A percentile compares a stretch with the other conserved stretches of the same genome.
Evolutionary conservation across 352 stramenopile genomes (phyloP).

Genomic region (Phytopythium oedochilum): DNA sequence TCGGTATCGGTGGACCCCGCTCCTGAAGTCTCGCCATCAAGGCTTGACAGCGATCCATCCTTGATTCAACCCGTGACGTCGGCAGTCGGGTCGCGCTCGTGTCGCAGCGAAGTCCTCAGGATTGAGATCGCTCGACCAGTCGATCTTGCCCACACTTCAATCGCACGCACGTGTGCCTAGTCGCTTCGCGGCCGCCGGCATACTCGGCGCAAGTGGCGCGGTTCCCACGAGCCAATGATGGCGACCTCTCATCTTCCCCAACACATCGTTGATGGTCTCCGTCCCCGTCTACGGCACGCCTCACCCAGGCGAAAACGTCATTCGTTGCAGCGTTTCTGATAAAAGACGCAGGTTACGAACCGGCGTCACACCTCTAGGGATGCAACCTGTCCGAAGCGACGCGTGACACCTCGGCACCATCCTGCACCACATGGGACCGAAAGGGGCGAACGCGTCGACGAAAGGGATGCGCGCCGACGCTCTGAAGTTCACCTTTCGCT

Average conservation of each 20-base stretch:
- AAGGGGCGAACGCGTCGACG: background rate
- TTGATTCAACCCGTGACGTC: no score
- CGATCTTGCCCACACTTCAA: no score
- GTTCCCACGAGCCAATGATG: background rate
- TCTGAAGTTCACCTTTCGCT: background rate
- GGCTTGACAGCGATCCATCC: no score
- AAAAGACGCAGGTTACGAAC: background rate
- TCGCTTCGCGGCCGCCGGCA: background rate
- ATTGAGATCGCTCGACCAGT: no score
- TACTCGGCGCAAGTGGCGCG: background rate
- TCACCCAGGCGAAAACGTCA: background rate
- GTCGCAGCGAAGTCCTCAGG: no score
- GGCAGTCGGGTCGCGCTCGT: no score
- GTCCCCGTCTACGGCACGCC: background rate
- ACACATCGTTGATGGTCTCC: slow-evolving; percentile 1
- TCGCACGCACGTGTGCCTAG: background rate
- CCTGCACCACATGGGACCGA: background rate
- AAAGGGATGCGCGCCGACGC: background rate
- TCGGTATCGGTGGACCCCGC: no score
- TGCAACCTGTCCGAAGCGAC: background rate
- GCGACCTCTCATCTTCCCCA: background rate
- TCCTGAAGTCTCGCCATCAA: no score
- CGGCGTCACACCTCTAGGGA: background rate
- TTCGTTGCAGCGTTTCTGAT: slow-evolving; percentile 4
- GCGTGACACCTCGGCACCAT: background rate